These are phyloP conservation scores for Alternaria arborescens DNA, from an alignment of 2,329 filamentous ascomycete species.

Conservation along the genomic window DNA sequence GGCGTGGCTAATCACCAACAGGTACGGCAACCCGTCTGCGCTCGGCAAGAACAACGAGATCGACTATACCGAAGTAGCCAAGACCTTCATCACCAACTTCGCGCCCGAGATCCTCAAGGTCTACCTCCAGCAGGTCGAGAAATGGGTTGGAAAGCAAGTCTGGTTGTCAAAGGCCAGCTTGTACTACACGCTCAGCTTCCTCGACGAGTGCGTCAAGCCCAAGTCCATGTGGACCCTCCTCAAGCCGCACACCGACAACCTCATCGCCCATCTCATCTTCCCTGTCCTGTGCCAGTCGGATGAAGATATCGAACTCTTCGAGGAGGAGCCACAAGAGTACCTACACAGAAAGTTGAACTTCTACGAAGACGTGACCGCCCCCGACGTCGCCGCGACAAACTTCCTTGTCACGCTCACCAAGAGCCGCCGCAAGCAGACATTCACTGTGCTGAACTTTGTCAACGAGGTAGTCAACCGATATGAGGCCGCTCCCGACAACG, in stretches of 20 bases:
- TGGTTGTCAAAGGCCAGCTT: conserved; percentile 96
- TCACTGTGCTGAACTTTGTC: conserved; percentile 91
- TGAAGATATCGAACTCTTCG: conserved; percentile 92
- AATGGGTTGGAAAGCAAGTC: conserved; percentile 92
- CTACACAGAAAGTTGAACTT: conserved; percentile 97
- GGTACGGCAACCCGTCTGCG: conserved; percentile 86
- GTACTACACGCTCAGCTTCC: conserved; percentile 91
- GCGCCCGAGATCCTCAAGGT: conserved; percentile 96
- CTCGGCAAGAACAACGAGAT: conserved; percentile 77
- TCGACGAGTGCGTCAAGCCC: conserved; percentile 96
- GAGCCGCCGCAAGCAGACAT: conserved; percentile 92
- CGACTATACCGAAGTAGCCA: conserved; percentile 83
- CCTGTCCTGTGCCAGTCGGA: conserved; percentile 91
- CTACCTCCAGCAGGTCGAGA: conserved; percentile 93
- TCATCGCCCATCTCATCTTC: conserved; percentile 95
- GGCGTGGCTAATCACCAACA: conserved; percentile 51
- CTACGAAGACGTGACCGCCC: conserved; percentile 94
- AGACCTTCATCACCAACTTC: conserved; percentile 88
- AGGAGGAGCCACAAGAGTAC: conserved; percentile 94
- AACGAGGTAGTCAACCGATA: conserved; percentile 95
- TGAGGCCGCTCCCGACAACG: conserved; percentile 80
- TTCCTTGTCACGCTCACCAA: conserved; percentile 96
- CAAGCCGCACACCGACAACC: conserved; percentile 89
- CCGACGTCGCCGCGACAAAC: conserved; percentile 94
- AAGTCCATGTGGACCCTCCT: conserved; percentile 97